Conservation (phyloP, 75 land plant species). For the Gnetum montanum region DNA sequence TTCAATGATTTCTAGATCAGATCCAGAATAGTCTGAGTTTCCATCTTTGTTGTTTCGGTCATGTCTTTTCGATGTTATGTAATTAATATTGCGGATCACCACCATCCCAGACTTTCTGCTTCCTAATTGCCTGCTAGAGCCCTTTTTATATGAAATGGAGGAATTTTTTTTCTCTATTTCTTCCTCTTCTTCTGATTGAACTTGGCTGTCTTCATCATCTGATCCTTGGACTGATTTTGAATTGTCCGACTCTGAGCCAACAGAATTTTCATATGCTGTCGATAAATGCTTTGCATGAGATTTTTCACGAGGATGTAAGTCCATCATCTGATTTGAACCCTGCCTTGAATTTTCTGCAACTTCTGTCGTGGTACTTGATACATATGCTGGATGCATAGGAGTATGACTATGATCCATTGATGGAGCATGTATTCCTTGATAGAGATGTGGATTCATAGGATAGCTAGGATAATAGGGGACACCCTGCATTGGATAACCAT, state of each 20-base stretch:
- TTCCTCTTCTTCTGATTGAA: slow-evolving; percentile 16
- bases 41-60: slow-evolving; percentile 29
- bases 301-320: slow-evolving; percentile 2
- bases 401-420: slow-evolving; percentile 8
- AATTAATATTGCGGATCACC: slow-evolving; percentile 84
- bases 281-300: too few relatives aligned
- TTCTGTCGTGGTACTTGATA: background rate
- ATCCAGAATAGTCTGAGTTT: slow-evolving; percentile 22
- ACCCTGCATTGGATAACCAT: slow-evolving; percentile 32
- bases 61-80: slow-evolving; percentile 45
- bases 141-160: slow-evolving; percentile 32
- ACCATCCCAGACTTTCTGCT: slow-evolving; percentile 56
- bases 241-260: slow-evolving; percentile 14
- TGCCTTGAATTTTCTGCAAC: slow-evolving; percentile 18
- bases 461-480: slow-evolving; percentile 57
- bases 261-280: slow-evolving; percentile 26
- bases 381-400: slow-evolving; percentile 1
- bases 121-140: slow-evolving; percentile 41
- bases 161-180: slow-evolving; percentile 34
- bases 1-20: slow-evolving; percentile 26
- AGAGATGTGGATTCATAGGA: slow-evolving; percentile 27
- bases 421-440: slow-evolving; percentile 36
- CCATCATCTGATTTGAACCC: slow-evolving; percentile 10
- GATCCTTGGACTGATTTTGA: slow-evolving; percentile 14
- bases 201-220: slow-evolving; percentile 13